Conservation (phyloP, 768 basidiomycete species). For the Leccinum olivaceopallidum region DNA sequence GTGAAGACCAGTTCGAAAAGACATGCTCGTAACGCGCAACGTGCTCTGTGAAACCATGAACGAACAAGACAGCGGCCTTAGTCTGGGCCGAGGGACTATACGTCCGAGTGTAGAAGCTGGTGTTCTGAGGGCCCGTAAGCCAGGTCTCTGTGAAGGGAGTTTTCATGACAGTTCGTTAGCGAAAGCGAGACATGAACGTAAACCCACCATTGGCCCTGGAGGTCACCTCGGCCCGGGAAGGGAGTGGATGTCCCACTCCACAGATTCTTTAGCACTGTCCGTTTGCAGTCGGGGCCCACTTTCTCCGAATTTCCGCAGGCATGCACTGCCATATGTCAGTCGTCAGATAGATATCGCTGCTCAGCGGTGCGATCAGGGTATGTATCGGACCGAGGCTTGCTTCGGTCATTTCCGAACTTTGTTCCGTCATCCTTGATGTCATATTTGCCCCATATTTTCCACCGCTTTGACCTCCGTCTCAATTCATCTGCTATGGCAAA, state of each 20-base stretch:
- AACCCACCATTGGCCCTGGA: too few species aligned
- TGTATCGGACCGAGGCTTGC: neutral
- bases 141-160: constrained; percentile 45
- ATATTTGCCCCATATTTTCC: constrained; percentile 66
- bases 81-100: constrained; percentile 46
- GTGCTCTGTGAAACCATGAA: constrained; percentile 82
- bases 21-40: constrained; percentile 69
- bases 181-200: neutral
- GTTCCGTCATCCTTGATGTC: constrained; percentile 17
- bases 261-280: neutral
- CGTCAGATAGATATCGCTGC: constrained; percentile 21
- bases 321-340: neutral
- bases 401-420: neutral
- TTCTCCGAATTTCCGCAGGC: neutral
- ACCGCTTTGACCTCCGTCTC: constrained; percentile 66
- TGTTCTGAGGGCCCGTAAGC: constrained; percentile 57
- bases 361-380: neutral
- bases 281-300: neutral
- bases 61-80: constrained; percentile 62
- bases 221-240: too few species aligned
- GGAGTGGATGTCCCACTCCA: neutral
- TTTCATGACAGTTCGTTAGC: constrained; percentile 15
- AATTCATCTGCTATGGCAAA: constrained; percentile 61
- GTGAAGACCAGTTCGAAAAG: constrained; percentile 53
- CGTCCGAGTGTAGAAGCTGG: constrained; percentile 69